phyloP scores from a whole-genome alignment of 768 basidiomycete species.

The Ramaria rubella region DNA sequence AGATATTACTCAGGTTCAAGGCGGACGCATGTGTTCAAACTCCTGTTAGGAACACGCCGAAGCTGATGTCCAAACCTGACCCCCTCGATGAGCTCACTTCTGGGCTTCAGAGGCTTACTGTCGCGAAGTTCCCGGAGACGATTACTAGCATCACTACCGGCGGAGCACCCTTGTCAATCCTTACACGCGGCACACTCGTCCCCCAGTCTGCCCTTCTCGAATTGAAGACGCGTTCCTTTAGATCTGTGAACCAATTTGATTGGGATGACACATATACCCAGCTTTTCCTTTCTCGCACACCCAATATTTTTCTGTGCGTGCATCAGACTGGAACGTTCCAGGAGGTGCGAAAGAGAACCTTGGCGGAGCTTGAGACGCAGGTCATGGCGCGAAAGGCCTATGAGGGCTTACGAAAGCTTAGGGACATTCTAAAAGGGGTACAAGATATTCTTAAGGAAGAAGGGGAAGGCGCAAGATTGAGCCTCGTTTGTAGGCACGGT shows the following conservation, averaged over 20 bases:
- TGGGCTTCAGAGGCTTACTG: neutral
- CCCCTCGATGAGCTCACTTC: neutral
- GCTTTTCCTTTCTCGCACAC: constrained; percentile 62
- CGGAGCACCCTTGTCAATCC: constrained; percentile 16
- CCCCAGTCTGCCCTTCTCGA: constrained; percentile 40
- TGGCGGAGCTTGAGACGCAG: constrained; percentile 17
- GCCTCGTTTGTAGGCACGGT: constrained; percentile 42
- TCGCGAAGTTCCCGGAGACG: neutral
- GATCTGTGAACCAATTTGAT: constrained; percentile 29
- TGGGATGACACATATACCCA: constrained; percentile 63
- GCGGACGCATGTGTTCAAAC: constrained; percentile 9
- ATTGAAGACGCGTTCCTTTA: constrained; percentile 37
- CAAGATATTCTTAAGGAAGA: constrained; percentile 43
- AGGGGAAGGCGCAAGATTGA: constrained; percentile 47
- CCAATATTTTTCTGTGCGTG: constrained; percentile 34
- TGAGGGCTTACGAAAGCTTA: constrained; percentile 27
- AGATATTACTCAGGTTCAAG: constrained; percentile 42
- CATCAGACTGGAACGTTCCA: constrained; percentile 53
- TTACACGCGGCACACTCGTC: constrained; percentile 26
- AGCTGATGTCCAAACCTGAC: neutral
- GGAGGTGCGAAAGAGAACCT: constrained; percentile 23
- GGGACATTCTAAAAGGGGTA: constrained; percentile 29
- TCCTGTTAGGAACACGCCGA: constrained; percentile 13
- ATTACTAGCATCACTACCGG: neutral
- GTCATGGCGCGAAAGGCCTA: constrained; percentile 22